A percentile compares a stretch with the other conserved stretches of the same genome.
Evolutionary conservation across 1,284 basidiomycete species (phyloP).

Genomic region (Leccinum insolens): DNA sequence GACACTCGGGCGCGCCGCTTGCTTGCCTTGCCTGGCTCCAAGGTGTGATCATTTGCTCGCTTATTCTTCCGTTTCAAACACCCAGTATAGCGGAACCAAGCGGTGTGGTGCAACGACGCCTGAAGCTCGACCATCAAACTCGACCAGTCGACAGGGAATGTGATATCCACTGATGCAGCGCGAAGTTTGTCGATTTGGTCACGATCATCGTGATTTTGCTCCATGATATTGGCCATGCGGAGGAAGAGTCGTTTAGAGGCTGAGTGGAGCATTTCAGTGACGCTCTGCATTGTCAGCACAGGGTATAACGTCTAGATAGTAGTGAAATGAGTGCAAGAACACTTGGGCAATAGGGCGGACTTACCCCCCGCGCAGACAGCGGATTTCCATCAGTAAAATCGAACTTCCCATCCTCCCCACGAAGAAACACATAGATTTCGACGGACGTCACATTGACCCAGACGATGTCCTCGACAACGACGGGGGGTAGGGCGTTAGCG

Average conservation of each 20-base stretch:
- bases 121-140: too few relatives aligned
- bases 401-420: not conserved
- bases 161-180: not conserved
- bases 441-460: not conserved
- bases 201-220: not conserved
- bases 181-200: not conserved
- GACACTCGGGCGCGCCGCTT: too few relatives aligned
- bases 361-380: not conserved
- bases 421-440: not conserved
- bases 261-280: not conserved
- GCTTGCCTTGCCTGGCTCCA: too few relatives aligned
- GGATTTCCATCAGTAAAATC: not conserved
- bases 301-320: not conserved
- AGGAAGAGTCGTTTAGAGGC: not conserved
- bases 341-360: not conserved
- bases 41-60: too few relatives aligned
- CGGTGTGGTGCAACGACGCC: too few relatives aligned
- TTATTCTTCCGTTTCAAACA: too few relatives aligned
- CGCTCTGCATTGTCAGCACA: not conserved
- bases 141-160: too few relatives aligned
- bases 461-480: not conserved
- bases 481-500: not conserved
- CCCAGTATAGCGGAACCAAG: too few relatives aligned
- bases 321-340: not conserved
- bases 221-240: not conserved